phyloP scores from a whole-genome alignment of 768 basidiomycete species.

The Solioccasus polychromus region DNA sequence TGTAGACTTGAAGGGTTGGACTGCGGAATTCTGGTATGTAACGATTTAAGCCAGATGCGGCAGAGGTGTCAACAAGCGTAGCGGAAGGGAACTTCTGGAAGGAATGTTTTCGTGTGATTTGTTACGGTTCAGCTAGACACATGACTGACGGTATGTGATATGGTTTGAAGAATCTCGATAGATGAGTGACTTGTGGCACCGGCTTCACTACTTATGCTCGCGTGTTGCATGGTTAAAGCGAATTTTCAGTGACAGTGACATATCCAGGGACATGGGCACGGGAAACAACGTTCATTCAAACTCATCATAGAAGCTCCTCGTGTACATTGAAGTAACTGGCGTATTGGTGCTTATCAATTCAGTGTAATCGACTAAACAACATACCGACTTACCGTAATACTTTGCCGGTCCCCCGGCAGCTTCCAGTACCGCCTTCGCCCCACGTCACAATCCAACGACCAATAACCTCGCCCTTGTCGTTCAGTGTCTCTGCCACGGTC shows the following conservation, averaged over 20 bases:
- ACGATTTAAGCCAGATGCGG: background rate
- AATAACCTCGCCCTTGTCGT: conserved; percentile 53
- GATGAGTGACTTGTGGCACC: background rate
- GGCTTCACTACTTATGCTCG: too few species aligned
- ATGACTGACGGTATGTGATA: too few species aligned
- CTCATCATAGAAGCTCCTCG: conserved; percentile 41
- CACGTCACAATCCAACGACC: conserved; percentile 81
- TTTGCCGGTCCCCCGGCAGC: conserved; percentile 59
- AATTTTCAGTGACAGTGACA: conserved; percentile 1
- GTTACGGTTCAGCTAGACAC: background rate
- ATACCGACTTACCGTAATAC: conserved; percentile 56
- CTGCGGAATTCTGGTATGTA: background rate
- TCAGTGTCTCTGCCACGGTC: conserved; percentile 75
- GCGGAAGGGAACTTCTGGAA: background rate
- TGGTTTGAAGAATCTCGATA: background rate
- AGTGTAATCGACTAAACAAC: background rate
- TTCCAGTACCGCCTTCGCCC: conserved; percentile 62
- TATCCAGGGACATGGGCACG: background rate
- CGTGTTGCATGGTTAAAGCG: too few species aligned
- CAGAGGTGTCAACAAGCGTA: background rate
- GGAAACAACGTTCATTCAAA: background rate
- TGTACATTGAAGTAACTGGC: conserved; percentile 52
- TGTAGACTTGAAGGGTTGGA: background rate
- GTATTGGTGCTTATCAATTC: background rate
- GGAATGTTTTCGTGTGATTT: background rate